These are phyloP conservation scores for Pythium scleroteichum DNA, from an alignment of 352 stramenopile genomes.

Conservation along the genomic window DNA sequence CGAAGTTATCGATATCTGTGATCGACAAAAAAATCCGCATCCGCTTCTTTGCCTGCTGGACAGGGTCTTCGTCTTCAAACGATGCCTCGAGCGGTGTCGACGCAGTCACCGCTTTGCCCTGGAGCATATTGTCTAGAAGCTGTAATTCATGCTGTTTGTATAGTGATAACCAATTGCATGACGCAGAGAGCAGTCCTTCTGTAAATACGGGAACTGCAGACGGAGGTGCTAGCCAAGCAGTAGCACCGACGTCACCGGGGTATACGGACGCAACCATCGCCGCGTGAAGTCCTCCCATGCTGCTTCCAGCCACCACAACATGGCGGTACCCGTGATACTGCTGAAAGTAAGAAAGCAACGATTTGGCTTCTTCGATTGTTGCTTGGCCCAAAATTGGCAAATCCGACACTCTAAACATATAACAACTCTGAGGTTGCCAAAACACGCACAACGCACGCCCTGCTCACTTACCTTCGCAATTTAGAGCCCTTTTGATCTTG, in stretches of 20 bases:
- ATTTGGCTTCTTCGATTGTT: constrained; percentile 85
- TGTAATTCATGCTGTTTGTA: constrained; percentile 70
- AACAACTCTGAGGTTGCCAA: not conserved
- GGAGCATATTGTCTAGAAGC: constrained; percentile 72
- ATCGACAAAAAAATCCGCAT: constrained; percentile 80
- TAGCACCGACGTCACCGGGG: constrained; percentile 61
- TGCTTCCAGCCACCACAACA: constrained; percentile 69
- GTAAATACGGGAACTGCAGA: constrained; percentile 74
- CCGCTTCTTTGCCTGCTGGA: constrained; percentile 73
- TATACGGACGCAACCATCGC: constrained; percentile 78
- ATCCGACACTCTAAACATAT: constrained; percentile 34
- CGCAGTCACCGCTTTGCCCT: constrained; percentile 22
- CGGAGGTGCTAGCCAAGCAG: constrained; percentile 70
- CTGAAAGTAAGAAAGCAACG: constrained; percentile 65
- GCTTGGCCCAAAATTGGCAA: constrained; percentile 73
- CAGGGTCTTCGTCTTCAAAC: constrained; percentile 46
- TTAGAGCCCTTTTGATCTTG: constrained; percentile 74
- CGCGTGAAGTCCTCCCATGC: constrained; percentile 77
- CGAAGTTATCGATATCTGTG: constrained; percentile 84
- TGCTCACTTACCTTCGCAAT: constrained; percentile 43
- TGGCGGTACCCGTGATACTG: constrained; percentile 50
- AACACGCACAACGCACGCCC: not conserved
- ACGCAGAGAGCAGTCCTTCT: constrained; percentile 69
- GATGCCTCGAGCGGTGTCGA: constrained; percentile 14
- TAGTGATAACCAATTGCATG: constrained; percentile 74